Evolutionary conservation across 768 basidiomycete genomes (phyloP), one percentile per base, ranked within the genome.

Genomic region (Hysterangium stoloniferum): DNA sequence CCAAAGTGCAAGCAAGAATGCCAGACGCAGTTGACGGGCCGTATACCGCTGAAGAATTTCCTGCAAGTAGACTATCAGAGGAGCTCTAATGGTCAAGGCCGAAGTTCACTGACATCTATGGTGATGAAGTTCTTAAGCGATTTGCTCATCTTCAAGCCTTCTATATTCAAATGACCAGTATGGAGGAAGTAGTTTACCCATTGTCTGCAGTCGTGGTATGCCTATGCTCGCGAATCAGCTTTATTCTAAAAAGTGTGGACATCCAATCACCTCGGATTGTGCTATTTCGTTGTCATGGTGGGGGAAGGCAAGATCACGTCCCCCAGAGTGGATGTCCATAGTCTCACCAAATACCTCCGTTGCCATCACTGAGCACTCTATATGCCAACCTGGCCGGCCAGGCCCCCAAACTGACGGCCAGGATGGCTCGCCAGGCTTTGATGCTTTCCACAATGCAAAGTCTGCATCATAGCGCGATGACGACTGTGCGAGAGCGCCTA

Each of bases 151-250:
- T 99, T 99, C 52, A 96, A 72, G 7, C 96, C 96, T 64, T 96
- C 92, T 58, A 99, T 98, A 65, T 98, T 94, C 29, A 99, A 71
- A 71, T 99, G 96, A 9, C 96, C 96, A 0, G 95, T 98, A 67
- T 99, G 96, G 43, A 98, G 71, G 72, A 99, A 99, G 66, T 98
- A 99, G 63, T 96, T 97, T 58, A 98, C 94, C 96, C 96, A 99
- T 56, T 92, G 76, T 24, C 73, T 64, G 68, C 91, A 95, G 52
- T 86, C 77, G 64, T 97, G 92, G 68, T 88, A 96, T 3, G 96
- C 95, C 94, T 97, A 53, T 19, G 45, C 38, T 34, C 4, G 31
- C 22, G 25, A 51, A 33, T 22, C 15, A 38, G 41, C 24, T 44
- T 24, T 8, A 24, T 42, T 4, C 29, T 19, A 51, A 15, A 25